Evolutionary conservation across 2,329 filamentous ascomycete genomes (phyloP).

Genomic region (Xylariaceae sp.): DNA sequence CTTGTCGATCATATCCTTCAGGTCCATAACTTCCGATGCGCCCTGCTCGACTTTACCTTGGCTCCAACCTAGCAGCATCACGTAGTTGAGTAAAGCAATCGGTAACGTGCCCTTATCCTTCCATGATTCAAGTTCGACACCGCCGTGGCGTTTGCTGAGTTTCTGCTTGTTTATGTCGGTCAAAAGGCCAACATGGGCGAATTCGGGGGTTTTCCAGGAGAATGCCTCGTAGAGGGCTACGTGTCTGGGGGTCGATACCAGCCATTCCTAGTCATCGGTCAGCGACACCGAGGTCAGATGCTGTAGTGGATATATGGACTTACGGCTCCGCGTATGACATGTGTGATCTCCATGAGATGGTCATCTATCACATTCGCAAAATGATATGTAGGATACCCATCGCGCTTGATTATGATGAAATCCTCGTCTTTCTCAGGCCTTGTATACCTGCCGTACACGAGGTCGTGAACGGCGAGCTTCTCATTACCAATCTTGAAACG

Average conservation of each 20-base stretch:
- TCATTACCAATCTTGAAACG: slow-evolving; percentile 64
- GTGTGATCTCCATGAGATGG: slow-evolving; percentile 90
- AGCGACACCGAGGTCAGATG: not conserved
- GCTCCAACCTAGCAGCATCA: slow-evolving; percentile 80
- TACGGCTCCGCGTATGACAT: slow-evolving; percentile 85
- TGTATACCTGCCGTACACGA: slow-evolving; percentile 70
- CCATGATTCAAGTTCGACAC: slow-evolving; percentile 48
- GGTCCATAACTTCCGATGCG: slow-evolving; percentile 64
- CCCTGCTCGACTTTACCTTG: slow-evolving; percentile 33
- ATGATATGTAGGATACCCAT: slow-evolving; percentile 93
- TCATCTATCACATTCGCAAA: slow-evolving; percentile 97
- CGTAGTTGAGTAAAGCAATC: slow-evolving; percentile 67
- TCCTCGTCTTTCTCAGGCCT: slow-evolving; percentile 63
- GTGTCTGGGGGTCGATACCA: slow-evolving; percentile 81
- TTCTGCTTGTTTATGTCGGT: slow-evolving; percentile 67
- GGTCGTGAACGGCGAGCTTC: slow-evolving; percentile 66
- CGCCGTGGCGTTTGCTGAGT: slow-evolving; percentile 77
- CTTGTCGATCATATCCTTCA: slow-evolving; percentile 66
- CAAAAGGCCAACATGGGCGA: slow-evolving; percentile 76
- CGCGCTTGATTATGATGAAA: slow-evolving; percentile 84
- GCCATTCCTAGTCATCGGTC: slow-evolving; percentile 67
- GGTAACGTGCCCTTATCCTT: slow-evolving; percentile 42
- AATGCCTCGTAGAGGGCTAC: slow-evolving; percentile 71
- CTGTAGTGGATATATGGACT: slow-evolving; percentile 22
- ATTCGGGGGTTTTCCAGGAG: slow-evolving; percentile 67